A percentile compares a stretch with the other conserved stretches of the same genome.
phyloP scores from a whole-genome alignment of 73 alveolate genomes.

The Paramecium biaurelia region DNA sequence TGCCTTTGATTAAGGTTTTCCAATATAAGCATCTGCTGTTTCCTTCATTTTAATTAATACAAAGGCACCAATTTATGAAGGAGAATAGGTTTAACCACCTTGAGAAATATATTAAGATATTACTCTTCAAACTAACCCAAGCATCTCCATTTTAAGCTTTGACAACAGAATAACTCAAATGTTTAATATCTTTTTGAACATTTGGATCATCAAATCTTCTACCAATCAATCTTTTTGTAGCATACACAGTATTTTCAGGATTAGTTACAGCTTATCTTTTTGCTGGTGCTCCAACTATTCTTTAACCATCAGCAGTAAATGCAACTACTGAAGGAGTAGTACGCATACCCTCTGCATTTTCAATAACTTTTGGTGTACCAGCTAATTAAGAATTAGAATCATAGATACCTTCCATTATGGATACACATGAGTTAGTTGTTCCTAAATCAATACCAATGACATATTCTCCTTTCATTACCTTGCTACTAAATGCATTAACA shows the following conservation, averaged over 20 bases:
- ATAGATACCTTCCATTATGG: constrained; percentile 85
- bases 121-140: constrained; percentile 90
- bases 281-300: constrained; percentile 90
- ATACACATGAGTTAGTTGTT: constrained; percentile 99
- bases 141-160: constrained; percentile 92
- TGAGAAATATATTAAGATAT: background rate
- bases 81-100: constrained; percentile 74
- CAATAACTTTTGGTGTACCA: constrained; percentile 91
- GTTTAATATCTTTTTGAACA: constrained; percentile 83
- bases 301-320: constrained; percentile 86
- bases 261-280: constrained; percentile 93
- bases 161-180: constrained; percentile 78
- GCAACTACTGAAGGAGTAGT: constrained; percentile 98
- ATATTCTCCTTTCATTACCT: constrained; percentile 53
- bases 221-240: constrained; percentile 93
- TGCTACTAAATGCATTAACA: constrained; percentile 8
- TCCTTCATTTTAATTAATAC: constrained; percentile 87
- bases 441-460: constrained; percentile 99
- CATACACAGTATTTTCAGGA: constrained; percentile 92
- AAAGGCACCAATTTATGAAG: constrained; percentile 79
- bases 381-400: background rate
- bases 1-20: constrained; percentile 80
- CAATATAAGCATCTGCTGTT: constrained; percentile 89
- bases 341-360: constrained; percentile 96
- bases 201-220: constrained; percentile 88